Base-by-base conservation (phyloP, 2,329 filamentous ascomycete species). In the Orbilia ellipsospora region DNA sequence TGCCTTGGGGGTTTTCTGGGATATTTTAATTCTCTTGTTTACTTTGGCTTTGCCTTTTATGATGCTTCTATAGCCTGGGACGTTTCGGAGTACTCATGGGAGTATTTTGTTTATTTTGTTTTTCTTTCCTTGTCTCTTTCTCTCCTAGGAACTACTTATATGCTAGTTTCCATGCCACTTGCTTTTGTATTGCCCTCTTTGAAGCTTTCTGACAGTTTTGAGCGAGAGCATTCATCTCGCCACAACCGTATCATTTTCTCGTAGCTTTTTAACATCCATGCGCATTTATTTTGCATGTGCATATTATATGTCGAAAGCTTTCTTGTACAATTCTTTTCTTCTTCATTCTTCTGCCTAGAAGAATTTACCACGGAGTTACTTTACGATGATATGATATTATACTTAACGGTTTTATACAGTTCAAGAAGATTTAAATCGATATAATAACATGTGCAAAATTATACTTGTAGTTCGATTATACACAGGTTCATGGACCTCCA, bases 81-180 rank as follows among this genome's bases (percentile, higher is more conserved):
- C 18, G 62, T 64, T 64, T 54, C 13, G 62, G 60, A 65, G 66
- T 66, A 56, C 4, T 69, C 10, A 36, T 56, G 54, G 54, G 28
- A 56, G 8, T 42, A 18, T 52, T 52, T 16, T 12, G 7, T 20
- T 7, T 54, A 26, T 23, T 23, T 28, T 28, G 23, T 20, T 54
- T 54, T 60, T 44, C 48, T 69, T 77, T 57, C 62, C 77, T 63
- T 52, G 65, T 77, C 55, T 64, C 77, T 63, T 52, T 77, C 65
- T 74, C 52, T 61, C 12, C 55, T 42, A 4, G 23, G 23, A 31
- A 36, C 31, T 7, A 23, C 23, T 2, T 2, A 23, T 23, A 36
- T 36, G 5, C 31, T 7, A 10, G 31, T 36, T 36, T 10, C 5
- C 31, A 36, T 36, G 31, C 5, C 10, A 36, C 10, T 10, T 36